phyloP scores from a whole-genome alignment of 2,329 filamentous ascomycete species.

The Grosmannia huntii region DNA sequence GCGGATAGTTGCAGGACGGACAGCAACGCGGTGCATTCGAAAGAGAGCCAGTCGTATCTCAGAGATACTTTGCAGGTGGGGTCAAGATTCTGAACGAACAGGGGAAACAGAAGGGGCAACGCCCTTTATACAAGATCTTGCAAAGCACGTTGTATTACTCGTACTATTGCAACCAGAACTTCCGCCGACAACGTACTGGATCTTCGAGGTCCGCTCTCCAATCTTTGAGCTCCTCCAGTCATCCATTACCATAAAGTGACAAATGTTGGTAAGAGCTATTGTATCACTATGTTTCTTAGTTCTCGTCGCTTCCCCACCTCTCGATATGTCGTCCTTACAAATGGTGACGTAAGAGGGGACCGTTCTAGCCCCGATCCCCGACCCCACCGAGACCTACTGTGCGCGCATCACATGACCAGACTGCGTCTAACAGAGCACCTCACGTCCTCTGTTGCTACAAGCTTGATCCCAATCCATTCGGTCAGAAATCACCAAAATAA shows the following conservation, averaged over 20 bases:
- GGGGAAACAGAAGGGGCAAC: not conserved
- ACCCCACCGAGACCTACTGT: not conserved
- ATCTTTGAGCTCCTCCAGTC: not conserved
- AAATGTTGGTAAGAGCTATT: not conserved
- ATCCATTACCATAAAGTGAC: not conserved
- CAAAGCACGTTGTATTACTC: not conserved
- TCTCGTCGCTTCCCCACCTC: not conserved
- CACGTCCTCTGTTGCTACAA: too few relatives aligned
- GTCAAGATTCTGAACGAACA: not conserved
- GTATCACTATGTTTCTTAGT: not conserved
- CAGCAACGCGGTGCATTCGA: slow-evolving; percentile 5
- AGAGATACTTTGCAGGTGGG: not conserved
- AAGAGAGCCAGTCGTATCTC: not conserved
- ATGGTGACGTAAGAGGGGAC: slow-evolving; percentile 8
- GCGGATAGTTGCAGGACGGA: slow-evolving; percentile 6
- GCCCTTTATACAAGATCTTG: not conserved
- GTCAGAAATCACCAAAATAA: not conserved
- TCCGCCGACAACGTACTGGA: not conserved
- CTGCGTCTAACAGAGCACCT: not conserved
- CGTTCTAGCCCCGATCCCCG: not conserved
- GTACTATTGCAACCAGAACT: not conserved
- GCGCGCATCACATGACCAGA: not conserved
- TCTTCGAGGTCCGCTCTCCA: not conserved
- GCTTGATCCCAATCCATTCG: too few relatives aligned
- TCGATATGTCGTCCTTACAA: slow-evolving; percentile 1